Percentiles rank a stretch among this genome's conserved stretches.
Conservation (phyloP, 495 filamentous ascomycete species). For the Evernia prunastri region DNA sequence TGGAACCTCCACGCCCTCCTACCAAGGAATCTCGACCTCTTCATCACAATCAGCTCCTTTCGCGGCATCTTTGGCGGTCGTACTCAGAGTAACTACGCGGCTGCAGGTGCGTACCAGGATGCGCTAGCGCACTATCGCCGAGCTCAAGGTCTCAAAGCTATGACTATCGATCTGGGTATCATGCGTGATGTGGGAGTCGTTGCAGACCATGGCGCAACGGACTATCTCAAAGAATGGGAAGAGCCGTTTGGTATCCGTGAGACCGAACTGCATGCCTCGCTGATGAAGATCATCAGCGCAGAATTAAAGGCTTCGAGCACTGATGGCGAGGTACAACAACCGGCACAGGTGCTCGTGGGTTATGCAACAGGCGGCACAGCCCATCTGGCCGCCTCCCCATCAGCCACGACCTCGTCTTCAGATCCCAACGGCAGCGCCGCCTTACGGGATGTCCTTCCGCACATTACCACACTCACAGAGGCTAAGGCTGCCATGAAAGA, state of each 20-base stretch:
- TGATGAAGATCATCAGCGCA: conserved; percentile 18
- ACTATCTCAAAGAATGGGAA: conserved; percentile 22
- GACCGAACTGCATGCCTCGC: conserved; percentile 22
- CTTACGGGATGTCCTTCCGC: background rate
- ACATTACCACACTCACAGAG: background rate
- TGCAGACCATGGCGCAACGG: conserved; percentile 14
- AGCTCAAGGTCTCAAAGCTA: conserved; percentile 8
- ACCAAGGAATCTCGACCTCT: conserved; percentile 46
- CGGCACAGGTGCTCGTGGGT: conserved; percentile 22
- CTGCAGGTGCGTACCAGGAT: conserved; percentile 32
- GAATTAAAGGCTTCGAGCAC: background rate
- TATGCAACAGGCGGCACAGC: conserved; percentile 20
- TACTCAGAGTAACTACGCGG: conserved; percentile 53
- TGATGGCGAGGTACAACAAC: conserved; percentile 8
- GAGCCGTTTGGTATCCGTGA: conserved; percentile 25
- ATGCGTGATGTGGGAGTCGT: conserved; percentile 21
- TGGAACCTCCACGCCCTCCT: conserved; percentile 34
- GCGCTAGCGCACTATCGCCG: conserved; percentile 21
- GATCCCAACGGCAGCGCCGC: background rate
- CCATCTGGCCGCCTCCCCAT: conserved; percentile 2
- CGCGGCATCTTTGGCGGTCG: conserved; percentile 48
- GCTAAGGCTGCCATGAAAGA: background rate
- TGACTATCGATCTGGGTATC: conserved; percentile 21
- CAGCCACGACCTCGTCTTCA: background rate
- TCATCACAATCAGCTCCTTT: conserved; percentile 51